A percentile compares a stretch with the other conserved stretches of the same genome.
These are phyloP conservation scores for Amoebophrya sp. DNA, from an alignment of 169 alveolate genomes.

Conservation along the genomic window DNA sequence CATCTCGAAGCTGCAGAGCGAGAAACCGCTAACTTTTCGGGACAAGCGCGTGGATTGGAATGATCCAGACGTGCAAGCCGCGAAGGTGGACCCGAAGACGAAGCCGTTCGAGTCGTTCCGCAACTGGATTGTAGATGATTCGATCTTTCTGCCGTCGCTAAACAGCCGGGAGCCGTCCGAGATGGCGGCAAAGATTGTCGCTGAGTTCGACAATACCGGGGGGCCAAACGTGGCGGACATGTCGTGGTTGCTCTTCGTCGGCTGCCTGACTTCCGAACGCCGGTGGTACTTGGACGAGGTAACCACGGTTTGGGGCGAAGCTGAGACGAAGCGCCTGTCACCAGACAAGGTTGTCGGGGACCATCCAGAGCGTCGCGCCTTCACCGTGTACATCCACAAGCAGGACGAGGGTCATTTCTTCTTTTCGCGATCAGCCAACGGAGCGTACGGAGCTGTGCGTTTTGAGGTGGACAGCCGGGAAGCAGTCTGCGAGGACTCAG, in stretches of 20 bases:
- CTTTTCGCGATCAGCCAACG: not conserved
- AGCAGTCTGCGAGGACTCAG: not conserved
- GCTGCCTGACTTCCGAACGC: not conserved
- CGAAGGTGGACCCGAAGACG: not conserved
- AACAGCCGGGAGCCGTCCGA: not conserved
- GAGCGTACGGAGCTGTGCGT: not conserved
- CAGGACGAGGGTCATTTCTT: not conserved
- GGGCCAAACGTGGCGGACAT: not conserved
- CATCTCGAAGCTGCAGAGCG: not conserved
- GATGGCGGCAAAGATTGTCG: not conserved
- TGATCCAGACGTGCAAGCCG: not conserved
- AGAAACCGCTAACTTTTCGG: not conserved
- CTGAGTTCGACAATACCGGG: not conserved
- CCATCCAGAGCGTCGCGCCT: not conserved
- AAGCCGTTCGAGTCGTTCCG: too few species aligned
- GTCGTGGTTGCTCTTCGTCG: not conserved
- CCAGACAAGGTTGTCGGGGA: not conserved
- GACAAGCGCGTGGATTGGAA: not conserved
- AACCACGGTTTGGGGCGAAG: not conserved
- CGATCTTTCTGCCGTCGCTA: not conserved
- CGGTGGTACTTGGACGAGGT: not conserved
- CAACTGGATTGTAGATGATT: not conserved
- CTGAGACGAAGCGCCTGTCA: not conserved
- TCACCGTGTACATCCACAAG: not conserved
- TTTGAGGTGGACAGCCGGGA: not conserved